phyloP scores from a whole-genome alignment of 2,329 filamentous ascomycete species.

The Nothopassalora personata region DNA sequence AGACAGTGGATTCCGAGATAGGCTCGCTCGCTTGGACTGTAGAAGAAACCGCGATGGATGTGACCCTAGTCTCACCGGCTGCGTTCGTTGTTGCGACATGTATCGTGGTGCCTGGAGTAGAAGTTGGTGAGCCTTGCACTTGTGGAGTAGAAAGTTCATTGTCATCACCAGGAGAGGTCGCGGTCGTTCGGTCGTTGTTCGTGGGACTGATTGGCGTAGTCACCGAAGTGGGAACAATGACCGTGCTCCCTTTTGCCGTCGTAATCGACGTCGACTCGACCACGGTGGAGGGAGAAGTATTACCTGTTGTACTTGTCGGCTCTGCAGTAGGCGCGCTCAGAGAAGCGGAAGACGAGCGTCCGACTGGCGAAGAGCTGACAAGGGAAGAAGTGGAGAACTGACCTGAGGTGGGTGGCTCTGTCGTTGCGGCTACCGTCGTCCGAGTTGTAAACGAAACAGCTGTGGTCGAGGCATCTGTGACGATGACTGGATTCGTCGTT shows the following conservation, averaged over 20 bases:
- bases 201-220: conserved; percentile 14
- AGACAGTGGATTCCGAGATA: conserved; percentile 16
- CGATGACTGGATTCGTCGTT: conserved; percentile 21
- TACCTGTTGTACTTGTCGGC: conserved; percentile 16
- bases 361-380: conserved; percentile 3
- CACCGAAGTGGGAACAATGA: conserved; percentile 8
- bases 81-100: conserved; percentile 25
- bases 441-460: conserved; percentile 22
- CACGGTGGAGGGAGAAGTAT: conserved; percentile 12
- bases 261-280: conserved; percentile 11
- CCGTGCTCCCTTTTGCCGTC: conserved; percentile 9
- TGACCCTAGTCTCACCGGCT: conserved; percentile 18
- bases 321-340: not conserved
- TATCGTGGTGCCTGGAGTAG: conserved; percentile 18
- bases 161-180: conserved; percentile 5
- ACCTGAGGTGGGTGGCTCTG: conserved; percentile 11
- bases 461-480: conserved; percentile 26
- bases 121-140: conserved; percentile 18
- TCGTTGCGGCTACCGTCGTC: conserved; percentile 11
- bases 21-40: conserved; percentile 18
- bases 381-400: conserved; percentile 16
- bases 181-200: conserved; percentile 10
- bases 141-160: conserved; percentile 9
- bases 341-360: conserved; percentile 1
- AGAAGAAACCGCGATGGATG: conserved; percentile 19